These are phyloP conservation scores for Fraxinus sp. DNA, from an alignment of 305 asterid species.

Conservation along the genomic window DNA sequence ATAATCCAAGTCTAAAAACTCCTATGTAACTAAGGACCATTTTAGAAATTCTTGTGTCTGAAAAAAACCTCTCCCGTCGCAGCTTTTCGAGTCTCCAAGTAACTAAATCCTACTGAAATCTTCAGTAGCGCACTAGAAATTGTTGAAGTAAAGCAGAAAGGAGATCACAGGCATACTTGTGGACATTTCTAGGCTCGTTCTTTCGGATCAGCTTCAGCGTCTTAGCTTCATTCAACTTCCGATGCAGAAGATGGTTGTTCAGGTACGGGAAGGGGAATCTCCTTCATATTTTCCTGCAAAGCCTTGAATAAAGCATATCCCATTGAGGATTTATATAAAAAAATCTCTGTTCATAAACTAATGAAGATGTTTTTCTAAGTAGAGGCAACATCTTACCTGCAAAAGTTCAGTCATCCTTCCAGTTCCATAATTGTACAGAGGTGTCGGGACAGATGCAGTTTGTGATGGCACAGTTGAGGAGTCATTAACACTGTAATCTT, in stretches of 20 bases:
- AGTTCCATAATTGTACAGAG: constrained; percentile 48
- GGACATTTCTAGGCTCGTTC: constrained; percentile 15
- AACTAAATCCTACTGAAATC: background rate
- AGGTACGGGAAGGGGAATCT: constrained; percentile 39
- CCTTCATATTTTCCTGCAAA: constrained; percentile 69
- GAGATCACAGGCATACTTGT: background rate
- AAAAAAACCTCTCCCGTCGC: background rate
- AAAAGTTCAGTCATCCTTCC: constrained; percentile 93
- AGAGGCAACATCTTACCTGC: constrained; percentile 46
- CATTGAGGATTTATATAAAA: background rate
- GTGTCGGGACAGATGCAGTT: constrained; percentile 38
- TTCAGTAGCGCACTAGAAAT: background rate
- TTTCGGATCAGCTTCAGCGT: constrained; percentile 22
- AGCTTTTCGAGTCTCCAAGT: background rate
- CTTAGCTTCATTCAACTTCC: constrained; percentile 21
- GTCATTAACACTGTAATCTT: constrained; percentile 29
- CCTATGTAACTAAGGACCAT: background rate
- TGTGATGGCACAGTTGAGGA: constrained; percentile 33
- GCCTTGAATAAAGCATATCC: constrained; percentile 49
- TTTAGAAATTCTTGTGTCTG: background rate
- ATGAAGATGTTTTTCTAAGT: background rate
- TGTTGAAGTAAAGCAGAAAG: background rate
- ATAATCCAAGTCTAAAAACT: background rate
- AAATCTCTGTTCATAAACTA: background rate
- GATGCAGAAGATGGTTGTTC: constrained; percentile 28